Percentiles rank a stretch among this genome's conserved stretches.
These are phyloP conservation scores for Schwanniomyces etchellsii DNA, from an alignment of 1,139 yeast genomes.

Conservation along the genomic window DNA sequence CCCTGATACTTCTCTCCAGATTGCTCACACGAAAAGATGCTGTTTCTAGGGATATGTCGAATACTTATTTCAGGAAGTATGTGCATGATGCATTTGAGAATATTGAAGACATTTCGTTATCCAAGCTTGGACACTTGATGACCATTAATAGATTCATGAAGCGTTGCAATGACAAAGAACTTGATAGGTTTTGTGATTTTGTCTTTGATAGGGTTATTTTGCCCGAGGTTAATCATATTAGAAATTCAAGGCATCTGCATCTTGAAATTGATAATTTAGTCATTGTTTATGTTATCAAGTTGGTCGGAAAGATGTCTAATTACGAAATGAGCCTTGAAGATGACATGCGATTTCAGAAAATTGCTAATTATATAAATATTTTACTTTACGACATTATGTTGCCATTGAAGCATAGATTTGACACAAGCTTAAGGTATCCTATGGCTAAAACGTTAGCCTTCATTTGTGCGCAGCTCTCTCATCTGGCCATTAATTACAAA, in stretches of 20 bases:
- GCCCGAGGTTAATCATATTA: constrained; percentile 8
- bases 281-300: constrained; percentile 27
- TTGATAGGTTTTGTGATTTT: constrained; percentile 8
- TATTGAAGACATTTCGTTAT: no score
- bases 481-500: constrained; percentile 28
- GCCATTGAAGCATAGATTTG: constrained; percentile 19
- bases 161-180: constrained; percentile 9
- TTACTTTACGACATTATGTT: constrained; percentile 25
- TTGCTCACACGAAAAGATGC: constrained; percentile 31
- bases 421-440: constrained; percentile 28
- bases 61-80: constrained; percentile 10
- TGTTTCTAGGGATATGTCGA: constrained; percentile 9
- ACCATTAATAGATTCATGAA: constrained; percentile 34
- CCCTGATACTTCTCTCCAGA: constrained; percentile 34
- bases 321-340: constrained; percentile 10
- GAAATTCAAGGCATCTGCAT: constrained; percentile 4
- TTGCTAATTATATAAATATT: constrained; percentile 22
- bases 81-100: background rate
- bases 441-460: constrained; percentile 31
- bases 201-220: constrained; percentile 14
- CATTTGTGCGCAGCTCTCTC: constrained; percentile 15
- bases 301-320: constrained; percentile 25
- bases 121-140: constrained; percentile 30
- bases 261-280: constrained; percentile 16
- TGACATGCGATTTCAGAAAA: constrained; percentile 9